Base-by-base conservation (phyloP, 1,284 basidiomycete species). In the Apiotrichum veenhuisii region DNA sequence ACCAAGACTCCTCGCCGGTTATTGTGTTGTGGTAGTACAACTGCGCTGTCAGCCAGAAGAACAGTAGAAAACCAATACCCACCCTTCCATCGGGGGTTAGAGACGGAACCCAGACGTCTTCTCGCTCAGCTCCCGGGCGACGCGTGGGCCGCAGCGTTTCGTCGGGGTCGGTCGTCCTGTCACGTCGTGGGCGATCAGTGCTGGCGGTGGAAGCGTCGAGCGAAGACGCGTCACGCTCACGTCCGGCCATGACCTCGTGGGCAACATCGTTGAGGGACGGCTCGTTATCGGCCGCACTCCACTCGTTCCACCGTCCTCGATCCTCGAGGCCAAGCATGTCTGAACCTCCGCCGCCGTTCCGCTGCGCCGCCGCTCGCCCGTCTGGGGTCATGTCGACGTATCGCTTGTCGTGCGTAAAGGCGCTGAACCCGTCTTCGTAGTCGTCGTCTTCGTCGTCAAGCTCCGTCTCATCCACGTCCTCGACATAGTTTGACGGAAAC, bases 401-500 rank as follows among this genome's bases (percentile, higher is more conserved):
- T 22, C 41, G 46, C 40, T 43, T 44, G 25, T 55, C 54, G 47
- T 52, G 44, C 17, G 33, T 20, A 22, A 12, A 50, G 5, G 37
- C 18, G 33, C 46, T 33, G 42, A 45, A 43, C 17, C 33, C 51
- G 25, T 45, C 42, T 10, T 27, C 51, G 36, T 54, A 37, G 37
- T 54, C 52, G 8, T 33, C 18, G 22, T 43, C 34, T n/a, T 46
- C 43, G 33, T 91, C 89, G 64, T 88, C 85, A 7, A 85, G 86
- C 70, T 93, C 90, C 63, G 88, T 85, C 63, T 91, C 87, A 27
- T 86, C 81, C 59, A 96, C 85, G 59, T 85, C 75, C 47, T 82
- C 80, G 45, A 97, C 92, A 78, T 95, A 97, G 80, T 98, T 98
- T 64, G 89, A 92, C 15, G 95, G 95, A 76, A 98, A 97, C 95